Base-by-base conservation (phyloP, 441 rosid genomes). In the Bruguiera hainesii region DNA sequence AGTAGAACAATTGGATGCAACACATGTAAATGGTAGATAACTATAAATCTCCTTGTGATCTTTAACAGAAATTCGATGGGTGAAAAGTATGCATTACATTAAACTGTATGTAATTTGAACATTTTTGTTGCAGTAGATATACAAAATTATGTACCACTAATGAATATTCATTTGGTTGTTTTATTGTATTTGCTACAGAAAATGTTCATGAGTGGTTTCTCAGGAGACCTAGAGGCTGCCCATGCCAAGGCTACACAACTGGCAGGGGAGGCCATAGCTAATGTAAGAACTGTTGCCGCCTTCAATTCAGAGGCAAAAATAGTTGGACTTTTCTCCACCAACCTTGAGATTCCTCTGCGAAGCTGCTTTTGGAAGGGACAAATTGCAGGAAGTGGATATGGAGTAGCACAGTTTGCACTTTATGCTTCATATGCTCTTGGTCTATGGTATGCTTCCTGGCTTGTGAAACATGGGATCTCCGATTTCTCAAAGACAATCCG, bases 281-380 rank as follows among this genome's bases (percentile, higher is more conserved):
- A 96, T 70, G 87, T 96, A 48, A 84, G 99, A 75, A 96, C 99
- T 3, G 91, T 93, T 16, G 97, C 99, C 3, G 99, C 99, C 31
- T 96, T 96, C 79, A 93, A 93, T 65, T 89, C 98, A 0, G 99
- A 96, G 76, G 75, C 85, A 15, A 88, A 90, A 78, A 88, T 96
- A 42, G 96, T 96, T 46, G 81, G 86, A 35, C 91, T 96, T 30
- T 96, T 89, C 90, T 79, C 92, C 59, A 72, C 73, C 67, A 96
- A 80, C 78, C 97, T 96, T 39, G 84, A 86, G 75, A 76, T 69
- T 59, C 99, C 99, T 1, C 70, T 96, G 39, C 86, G 82, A 23
- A 93, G 91, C n/a, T 92, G 98, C 80, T 96, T 96, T 75, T 90
- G 98, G 97, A 93, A 93, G 76, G 99, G 99, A 33, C 98, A 96